A percentile compares a stretch with the other conserved stretches of the same genome.
phyloP scores from a whole-genome alignment of 305 asterid species.

The Fraxinus ornus region DNA sequence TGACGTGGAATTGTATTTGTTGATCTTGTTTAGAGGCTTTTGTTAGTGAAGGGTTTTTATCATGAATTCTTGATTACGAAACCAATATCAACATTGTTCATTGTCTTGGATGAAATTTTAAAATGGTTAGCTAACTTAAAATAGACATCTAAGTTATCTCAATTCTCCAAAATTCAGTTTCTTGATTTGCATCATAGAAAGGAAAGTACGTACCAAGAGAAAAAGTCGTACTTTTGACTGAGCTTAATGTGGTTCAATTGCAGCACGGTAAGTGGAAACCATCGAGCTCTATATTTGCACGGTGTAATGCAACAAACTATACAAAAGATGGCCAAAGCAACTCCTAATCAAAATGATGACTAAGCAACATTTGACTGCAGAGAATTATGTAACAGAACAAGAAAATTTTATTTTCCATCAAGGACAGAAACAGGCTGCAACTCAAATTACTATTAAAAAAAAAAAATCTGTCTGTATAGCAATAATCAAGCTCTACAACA shows the following conservation, averaged over 20 bases:
- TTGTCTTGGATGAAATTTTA: neutral
- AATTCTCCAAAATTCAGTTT: neutral
- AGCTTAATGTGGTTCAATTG: neutral
- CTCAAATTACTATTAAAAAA: neutral
- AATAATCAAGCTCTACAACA: constrained; percentile 12
- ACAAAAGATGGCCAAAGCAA: neutral
- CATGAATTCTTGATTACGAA: neutral
- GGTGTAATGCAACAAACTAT: neutral
- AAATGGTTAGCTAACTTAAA: neutral
- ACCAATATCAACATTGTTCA: neutral
- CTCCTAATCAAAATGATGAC: neutral
- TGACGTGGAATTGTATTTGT: neutral
- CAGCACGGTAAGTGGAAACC: neutral
- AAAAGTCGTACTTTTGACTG: neutral
- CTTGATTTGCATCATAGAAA: neutral
- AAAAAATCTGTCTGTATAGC: neutral
- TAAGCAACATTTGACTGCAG: neutral
- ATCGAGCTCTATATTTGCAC: neutral
- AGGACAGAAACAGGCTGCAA: neutral
- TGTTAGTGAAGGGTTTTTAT: neutral
- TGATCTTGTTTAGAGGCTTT: neutral
- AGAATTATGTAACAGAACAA: neutral
- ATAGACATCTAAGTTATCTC: neutral
- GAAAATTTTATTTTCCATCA: neutral
- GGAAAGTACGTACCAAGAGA: neutral